These are phyloP conservation scores for Diplodia intermedia DNA, from an alignment of 2,329 filamentous ascomycete species.

Conservation along the genomic window DNA sequence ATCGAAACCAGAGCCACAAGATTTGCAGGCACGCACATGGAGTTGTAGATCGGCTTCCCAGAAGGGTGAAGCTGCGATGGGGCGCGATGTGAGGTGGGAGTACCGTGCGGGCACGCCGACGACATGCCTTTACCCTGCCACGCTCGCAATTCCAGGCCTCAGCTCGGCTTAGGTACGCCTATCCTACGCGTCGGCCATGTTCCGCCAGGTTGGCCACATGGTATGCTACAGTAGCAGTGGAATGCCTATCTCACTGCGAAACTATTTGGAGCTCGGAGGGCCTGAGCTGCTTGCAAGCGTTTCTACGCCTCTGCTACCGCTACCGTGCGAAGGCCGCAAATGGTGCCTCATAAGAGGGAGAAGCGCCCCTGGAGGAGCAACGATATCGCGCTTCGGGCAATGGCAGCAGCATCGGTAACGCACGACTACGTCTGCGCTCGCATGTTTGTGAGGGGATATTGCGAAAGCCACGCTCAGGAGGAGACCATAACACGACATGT, in stretches of 20 bases:
- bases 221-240: no score
- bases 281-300: background rate
- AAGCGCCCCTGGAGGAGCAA: no score
- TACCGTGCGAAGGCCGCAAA: background rate
- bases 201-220: no score
- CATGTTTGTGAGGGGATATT: no score
- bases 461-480: no score
- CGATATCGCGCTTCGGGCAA: no score
- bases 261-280: background rate
- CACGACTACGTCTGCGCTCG: no score
- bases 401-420: no score
- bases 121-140: background rate
- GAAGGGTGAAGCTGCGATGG: background rate
- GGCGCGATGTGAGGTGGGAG: background rate
- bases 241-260: no score
- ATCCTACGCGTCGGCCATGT: no score
- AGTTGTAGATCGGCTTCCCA: background rate
- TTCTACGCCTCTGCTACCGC: background rate
- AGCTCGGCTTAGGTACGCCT: background rate
- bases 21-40: background rate
- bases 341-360: background rate
- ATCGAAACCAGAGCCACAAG: background rate
- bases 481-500: no score
- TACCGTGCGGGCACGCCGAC: background rate
- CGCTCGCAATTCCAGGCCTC: background rate